A percentile compares a stretch with the other conserved stretches of the same genome.
Conservation (phyloP, 2,329 filamentous ascomycete species). For the Chaetoscypha palmicola region DNA sequence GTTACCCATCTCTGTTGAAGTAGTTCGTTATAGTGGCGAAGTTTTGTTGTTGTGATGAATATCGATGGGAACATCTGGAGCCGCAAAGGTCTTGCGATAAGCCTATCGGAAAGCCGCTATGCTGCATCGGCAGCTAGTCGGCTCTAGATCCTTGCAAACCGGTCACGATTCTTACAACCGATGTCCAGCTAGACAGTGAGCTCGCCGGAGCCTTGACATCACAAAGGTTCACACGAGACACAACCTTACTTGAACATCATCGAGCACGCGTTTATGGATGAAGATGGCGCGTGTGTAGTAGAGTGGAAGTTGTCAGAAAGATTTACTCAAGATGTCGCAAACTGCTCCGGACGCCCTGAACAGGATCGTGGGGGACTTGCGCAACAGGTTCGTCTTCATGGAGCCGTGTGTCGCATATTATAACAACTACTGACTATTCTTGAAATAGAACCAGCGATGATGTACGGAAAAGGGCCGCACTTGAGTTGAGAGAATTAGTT, state of each 20-base stretch:
- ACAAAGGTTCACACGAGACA: neutral
- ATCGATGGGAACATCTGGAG: too few species aligned
- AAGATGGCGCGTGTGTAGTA: slow-evolving; percentile 22
- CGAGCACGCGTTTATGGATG: slow-evolving; percentile 20
- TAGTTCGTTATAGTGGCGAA: neutral
- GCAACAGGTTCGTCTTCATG: slow-evolving; percentile 23
- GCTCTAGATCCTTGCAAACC: neutral
- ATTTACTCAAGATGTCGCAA: slow-evolving; percentile 28
- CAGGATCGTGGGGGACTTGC: slow-evolving; percentile 28
- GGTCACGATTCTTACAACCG: too few species aligned
- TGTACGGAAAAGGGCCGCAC: slow-evolving; percentile 28
- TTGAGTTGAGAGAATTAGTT: slow-evolving; percentile 30
- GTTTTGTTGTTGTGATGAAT: neutral
- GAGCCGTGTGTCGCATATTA: neutral
- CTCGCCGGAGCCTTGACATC: neutral
- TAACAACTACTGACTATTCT: slow-evolving; percentile 9
- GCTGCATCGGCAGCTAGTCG: neutral
- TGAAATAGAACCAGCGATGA: slow-evolving; percentile 27
- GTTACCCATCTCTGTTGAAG: slow-evolving; percentile 69
- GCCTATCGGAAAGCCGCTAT: slow-evolving; percentile 5
- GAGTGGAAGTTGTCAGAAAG: slow-evolving; percentile 15
- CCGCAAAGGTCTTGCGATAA: neutral
- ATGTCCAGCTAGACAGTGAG: neutral
- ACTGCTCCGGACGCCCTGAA: slow-evolving; percentile 27
- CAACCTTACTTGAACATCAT: slow-evolving; percentile 3